Base-by-base conservation (phyloP, 2,329 filamentous ascomycete species). In the Epichloe sibirici region DNA sequence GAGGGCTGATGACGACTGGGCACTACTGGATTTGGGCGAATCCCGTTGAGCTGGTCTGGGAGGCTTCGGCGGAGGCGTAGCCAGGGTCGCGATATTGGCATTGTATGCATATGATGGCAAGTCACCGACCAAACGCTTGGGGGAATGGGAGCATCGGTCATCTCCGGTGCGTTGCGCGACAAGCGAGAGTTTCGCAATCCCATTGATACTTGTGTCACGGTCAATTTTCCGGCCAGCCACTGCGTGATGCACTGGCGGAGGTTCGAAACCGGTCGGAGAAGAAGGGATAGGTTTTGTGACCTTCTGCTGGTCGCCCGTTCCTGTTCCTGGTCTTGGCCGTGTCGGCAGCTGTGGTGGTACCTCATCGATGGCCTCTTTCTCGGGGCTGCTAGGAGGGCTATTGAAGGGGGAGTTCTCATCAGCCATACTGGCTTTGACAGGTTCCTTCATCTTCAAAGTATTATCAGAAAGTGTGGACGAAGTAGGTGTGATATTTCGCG, bases 311-410 rank as follows among this genome's bases (percentile, higher is more conserved):
- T 59, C 0, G 56, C 57, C 9, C 31, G 23, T 7, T 12, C 12
- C 25, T 60, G 63, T 2, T 13, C 40, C 40, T 25, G 78, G 79
- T 34, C 77, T 76, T 45, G 75, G 76, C 12, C 77, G 70, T 6
- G 66, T 71, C 17, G 71, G 76, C 45, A 77, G 71, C 52, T 67
- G 69, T 1, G 78, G 76, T 7, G 74, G 74, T 6, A 71, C 69
- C n/a, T 71, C 70, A n/a, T 71, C 70, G 13, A 76, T 72, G n/a
- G 76, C 72, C 0, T 38, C 54, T 25, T 53, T 65, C 51, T 77
- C 82, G 4, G 80, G 78, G 63, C 85, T 91, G 59, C 82, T 83
- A 0, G 90, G 89, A 17, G 90, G 90, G 38, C 89, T 95, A 62
- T 76, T 90, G 63, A 96, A 95, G 0, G 91, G 90, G 1, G 91